Conservation (phyloP, 208 protist genomes). For the Leishmania amazonensis region DNA sequence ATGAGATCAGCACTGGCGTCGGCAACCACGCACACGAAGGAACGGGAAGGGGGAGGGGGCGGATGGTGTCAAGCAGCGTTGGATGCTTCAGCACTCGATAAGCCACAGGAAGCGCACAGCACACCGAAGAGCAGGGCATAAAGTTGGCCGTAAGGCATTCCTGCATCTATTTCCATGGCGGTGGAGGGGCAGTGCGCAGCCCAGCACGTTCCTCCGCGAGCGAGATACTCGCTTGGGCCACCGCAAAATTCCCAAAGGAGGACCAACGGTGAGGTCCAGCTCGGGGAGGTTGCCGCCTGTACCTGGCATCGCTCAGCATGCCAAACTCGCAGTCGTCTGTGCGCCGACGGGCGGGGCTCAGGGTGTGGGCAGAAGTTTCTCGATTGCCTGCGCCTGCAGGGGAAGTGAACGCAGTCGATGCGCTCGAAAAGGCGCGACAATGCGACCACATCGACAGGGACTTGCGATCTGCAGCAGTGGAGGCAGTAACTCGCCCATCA, state of each 20-base stretch:
- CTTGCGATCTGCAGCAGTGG: neutral
- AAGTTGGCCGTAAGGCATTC: neutral
- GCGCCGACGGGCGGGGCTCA: neutral
- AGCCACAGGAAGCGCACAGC: neutral
- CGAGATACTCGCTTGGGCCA: constrained; percentile 14
- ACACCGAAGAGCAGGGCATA: neutral
- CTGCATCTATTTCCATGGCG: constrained; percentile 19
- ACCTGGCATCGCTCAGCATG: neutral
- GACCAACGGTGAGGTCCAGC: constrained; percentile 6
- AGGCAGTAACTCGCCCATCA: neutral
- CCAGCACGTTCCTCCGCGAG: constrained; percentile 17
- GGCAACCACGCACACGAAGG: neutral
- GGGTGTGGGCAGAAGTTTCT: neutral
- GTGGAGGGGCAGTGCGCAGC: constrained; percentile 11
- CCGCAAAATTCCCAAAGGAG: constrained; percentile 22
- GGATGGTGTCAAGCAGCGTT: neutral
- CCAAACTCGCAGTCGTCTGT: neutral
- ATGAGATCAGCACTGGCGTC: neutral
- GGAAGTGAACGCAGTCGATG: neutral
- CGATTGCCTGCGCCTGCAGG: neutral
- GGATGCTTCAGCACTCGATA: neutral
- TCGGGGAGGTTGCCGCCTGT: neutral
- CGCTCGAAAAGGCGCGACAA: neutral
- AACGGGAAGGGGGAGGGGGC: neutral
- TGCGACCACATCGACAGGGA: neutral